Percentiles rank a stretch among this genome's conserved stretches.
These are phyloP conservation scores for Zangia roseola DNA, from an alignment of 768 basidiomycete genomes.

Conservation along the genomic window DNA sequence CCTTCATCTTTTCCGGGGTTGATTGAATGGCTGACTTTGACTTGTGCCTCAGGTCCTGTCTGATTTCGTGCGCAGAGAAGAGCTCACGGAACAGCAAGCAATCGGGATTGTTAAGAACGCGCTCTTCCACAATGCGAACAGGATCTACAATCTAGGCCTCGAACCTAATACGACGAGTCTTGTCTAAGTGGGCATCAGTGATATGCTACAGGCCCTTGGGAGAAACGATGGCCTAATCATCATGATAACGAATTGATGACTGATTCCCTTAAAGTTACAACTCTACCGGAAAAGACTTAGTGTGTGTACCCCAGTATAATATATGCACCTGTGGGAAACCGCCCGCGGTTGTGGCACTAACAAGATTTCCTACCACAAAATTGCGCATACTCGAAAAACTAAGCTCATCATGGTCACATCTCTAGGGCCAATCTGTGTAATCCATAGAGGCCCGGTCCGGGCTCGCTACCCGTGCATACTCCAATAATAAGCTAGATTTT, in stretches of 20 bases:
- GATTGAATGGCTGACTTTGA: constrained; percentile 49
- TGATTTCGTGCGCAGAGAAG: constrained; percentile 45
- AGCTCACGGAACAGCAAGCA: constrained; percentile 56
- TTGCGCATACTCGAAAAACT: no score
- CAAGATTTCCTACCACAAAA: no score
- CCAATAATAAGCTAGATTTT: constrained; percentile 45
- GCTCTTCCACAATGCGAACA: constrained; percentile 68
- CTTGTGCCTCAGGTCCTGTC: constrained; percentile 55
- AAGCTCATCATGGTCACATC: no score
- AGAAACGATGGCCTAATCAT: no score
- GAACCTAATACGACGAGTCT: constrained; percentile 23
- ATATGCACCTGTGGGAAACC: no score
- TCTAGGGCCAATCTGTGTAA: constrained; percentile 18
- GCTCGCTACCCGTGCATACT: constrained; percentile 54
- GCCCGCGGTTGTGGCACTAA: no score
- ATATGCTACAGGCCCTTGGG: no score
- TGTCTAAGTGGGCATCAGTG: background rate
- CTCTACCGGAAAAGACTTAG: no score
- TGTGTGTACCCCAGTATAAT: no score
- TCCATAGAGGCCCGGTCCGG: constrained; percentile 44
- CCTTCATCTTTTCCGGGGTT: constrained; percentile 2
- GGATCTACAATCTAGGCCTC: constrained; percentile 57
- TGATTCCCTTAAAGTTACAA: no score
- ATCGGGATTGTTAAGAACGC: constrained; percentile 50
- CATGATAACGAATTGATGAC: no score